These are phyloP conservation scores for Pseudogymnoascus sp. DNA, from an alignment of 2,329 filamentous ascomycete species.

Conservation along the genomic window DNA sequence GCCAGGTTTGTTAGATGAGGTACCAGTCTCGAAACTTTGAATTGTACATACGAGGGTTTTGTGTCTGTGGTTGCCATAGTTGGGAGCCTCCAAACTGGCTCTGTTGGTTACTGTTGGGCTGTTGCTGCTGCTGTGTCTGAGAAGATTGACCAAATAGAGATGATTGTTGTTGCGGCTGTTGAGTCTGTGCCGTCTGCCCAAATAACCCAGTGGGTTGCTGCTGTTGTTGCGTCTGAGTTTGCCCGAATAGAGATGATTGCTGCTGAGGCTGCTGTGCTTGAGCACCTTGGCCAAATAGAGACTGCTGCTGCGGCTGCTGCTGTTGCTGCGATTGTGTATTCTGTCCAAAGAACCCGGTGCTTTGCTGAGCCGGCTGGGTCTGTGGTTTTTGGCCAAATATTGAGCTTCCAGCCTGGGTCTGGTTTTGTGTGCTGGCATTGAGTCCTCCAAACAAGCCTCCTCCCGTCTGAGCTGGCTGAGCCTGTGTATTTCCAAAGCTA, in stretches of 20 bases:
- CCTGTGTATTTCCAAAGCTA: constrained; percentile 5
- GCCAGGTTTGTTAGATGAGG: constrained; percentile 16
- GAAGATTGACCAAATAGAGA: constrained; percentile 29
- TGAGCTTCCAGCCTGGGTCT: constrained; percentile 16
- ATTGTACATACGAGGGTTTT: constrained; percentile 23
- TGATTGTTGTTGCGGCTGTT: constrained; percentile 30
- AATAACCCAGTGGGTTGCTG: constrained; percentile 14
- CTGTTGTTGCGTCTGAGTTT: constrained; percentile 14
- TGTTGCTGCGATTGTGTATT: constrained; percentile 23
- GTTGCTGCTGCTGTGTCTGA: constrained; percentile 29
- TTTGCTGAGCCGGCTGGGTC: constrained; percentile 18
- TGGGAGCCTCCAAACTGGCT: constrained; percentile 17
- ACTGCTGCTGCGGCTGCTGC: constrained; percentile 21
- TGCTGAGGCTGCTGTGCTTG: constrained; percentile 16
- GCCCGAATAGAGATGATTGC: constrained; percentile 17
- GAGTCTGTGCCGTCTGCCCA: constrained; percentile 17
- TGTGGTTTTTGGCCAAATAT: constrained; percentile 18
- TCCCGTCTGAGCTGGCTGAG: constrained; percentile 9
- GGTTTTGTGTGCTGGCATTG: constrained; percentile 3
- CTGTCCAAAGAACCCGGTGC: constrained; percentile 10
- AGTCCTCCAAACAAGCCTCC: constrained; percentile 17
- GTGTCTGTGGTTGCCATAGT: constrained; percentile 24
- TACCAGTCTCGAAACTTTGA: not conserved
- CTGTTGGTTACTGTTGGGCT: constrained; percentile 18
- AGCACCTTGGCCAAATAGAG: constrained; percentile 21